Evolutionary conservation across 2,329 filamentous ascomycete species (phyloP).

Genomic region (Pseudogymnoascus sp.): DNA sequence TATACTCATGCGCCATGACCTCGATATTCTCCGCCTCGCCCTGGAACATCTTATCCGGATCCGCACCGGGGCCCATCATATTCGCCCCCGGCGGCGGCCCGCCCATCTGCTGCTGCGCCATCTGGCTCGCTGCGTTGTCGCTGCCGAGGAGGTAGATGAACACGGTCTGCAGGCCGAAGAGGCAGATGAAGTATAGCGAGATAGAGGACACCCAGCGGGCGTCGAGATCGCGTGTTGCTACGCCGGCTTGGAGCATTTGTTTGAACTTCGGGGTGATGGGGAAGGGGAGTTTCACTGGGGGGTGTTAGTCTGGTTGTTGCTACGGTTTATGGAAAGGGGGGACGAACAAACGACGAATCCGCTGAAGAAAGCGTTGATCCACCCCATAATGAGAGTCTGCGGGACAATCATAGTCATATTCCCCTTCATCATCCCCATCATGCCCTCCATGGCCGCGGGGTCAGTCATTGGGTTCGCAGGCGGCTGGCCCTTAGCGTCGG

Average conservation of each 20-base stretch:
- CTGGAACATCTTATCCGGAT: conserved; percentile 91
- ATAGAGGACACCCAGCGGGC: conserved; percentile 98
- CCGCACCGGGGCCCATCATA: conserved; percentile 86
- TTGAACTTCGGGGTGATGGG: conserved; percentile 98
- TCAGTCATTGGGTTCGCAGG: conserved; percentile 92
- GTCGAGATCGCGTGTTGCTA: conserved; percentile 92
- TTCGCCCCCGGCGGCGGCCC: conserved; percentile 51
- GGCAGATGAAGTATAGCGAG: conserved; percentile 97
- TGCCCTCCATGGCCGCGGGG: conserved; percentile 94
- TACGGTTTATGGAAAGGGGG: conserved; percentile 16
- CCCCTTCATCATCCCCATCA: conserved; percentile 99
- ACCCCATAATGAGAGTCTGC: conserved; percentile 98
- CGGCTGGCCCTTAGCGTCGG: conserved; percentile 76
- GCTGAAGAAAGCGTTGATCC: conserved; percentile 99
- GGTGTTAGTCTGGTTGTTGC: not conserved
- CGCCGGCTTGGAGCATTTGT: conserved; percentile 96
- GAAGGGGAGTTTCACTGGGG: conserved; percentile 85
- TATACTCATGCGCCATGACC: conserved; percentile 88
- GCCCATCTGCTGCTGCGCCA: conserved; percentile 75
- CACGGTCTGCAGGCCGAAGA: conserved; percentile 93
- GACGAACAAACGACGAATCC: conserved; percentile 90
- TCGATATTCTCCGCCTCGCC: conserved; percentile 92
- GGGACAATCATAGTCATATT: conserved; percentile 99
- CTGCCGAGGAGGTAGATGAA: conserved; percentile 95
- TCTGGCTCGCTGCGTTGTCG: conserved; percentile 91